Conservation (phyloP, 73 alveolate species). For the Stentor roeselii region DNA sequence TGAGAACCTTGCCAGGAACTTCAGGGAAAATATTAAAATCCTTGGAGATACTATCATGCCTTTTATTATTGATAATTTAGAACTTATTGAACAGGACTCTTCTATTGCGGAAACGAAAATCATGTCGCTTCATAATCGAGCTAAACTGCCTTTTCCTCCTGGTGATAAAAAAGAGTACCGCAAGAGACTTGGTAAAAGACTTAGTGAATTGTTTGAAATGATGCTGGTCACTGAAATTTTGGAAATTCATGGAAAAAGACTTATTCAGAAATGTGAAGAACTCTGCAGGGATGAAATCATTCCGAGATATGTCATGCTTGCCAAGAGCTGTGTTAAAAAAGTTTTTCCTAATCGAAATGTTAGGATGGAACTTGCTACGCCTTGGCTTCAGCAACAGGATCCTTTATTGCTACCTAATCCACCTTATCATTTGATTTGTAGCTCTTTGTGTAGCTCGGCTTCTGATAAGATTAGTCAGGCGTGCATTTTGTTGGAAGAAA, state of each 20-base stretch:
- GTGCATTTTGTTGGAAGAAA: neutral
- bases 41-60: slow-evolving; percentile 11
- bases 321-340: neutral
- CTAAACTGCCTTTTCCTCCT: neutral
- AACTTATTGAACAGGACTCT: slow-evolving; percentile 1
- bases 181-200: neutral
- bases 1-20: slow-evolving; percentile 10
- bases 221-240: neutral
- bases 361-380: neutral
- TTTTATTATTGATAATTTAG: slow-evolving; percentile 13
- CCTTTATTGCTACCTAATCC: slow-evolving; percentile 23
- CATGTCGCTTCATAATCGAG: neutral
- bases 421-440: neutral
- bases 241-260: slow-evolving; percentile 22
- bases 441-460: neutral
- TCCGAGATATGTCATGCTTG: neutral
- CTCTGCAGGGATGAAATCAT: neutral
- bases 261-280: slow-evolving; percentile 17
- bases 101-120: neutral
- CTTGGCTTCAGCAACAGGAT: slow-evolving; percentile 26
- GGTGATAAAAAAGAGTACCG: neutral
- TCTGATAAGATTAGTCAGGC: slow-evolving; percentile 16
- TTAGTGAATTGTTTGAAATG: neutral
- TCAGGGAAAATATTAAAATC: neutral
- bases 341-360: neutral